phyloP scores from a whole-genome alignment of 768 basidiomycete genomes.

The Lentinula raphanica region DNA sequence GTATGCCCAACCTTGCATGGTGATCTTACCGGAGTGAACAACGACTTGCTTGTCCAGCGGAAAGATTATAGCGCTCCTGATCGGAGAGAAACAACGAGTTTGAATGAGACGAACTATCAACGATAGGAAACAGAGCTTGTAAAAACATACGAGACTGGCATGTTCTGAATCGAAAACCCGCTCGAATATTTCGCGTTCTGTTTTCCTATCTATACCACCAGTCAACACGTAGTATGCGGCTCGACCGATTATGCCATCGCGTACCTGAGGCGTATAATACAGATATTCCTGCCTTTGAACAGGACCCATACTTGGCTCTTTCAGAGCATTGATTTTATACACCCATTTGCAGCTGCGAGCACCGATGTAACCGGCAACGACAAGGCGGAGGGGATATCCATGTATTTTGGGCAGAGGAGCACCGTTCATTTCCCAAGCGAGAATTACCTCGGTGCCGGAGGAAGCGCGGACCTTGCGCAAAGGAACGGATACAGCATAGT shows the following conservation, averaged over 20 bases:
- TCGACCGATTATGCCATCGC: constrained; percentile 4
- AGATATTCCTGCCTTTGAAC: constrained; percentile 51
- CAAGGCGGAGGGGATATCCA: constrained; percentile 44
- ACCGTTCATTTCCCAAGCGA: constrained; percentile 52
- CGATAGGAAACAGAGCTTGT: neutral
- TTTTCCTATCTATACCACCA: constrained; percentile 37
- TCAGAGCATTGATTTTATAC: constrained; percentile 44
- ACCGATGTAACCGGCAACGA: constrained; percentile 51
- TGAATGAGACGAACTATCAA: neutral
- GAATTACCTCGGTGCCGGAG: constrained; percentile 37
- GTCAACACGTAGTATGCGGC: neutral
- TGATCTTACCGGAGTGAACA: constrained; percentile 43
- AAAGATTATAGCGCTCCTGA: constrained; percentile 44
- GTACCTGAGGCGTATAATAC: constrained; percentile 44
- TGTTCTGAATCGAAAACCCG: constrained; percentile 52
- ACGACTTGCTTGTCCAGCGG: constrained; percentile 40
- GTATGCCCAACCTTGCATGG: constrained; percentile 39
- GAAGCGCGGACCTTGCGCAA: constrained; percentile 41
- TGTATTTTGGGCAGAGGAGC: constrained; percentile 46
- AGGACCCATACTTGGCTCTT: constrained; percentile 44
- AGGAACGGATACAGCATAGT: constrained; percentile 44
- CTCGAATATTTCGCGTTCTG: constrained; percentile 48
- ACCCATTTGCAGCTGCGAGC: constrained; percentile 53
- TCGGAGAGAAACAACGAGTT: neutral
- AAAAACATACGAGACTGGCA: constrained; percentile 51